Base-by-base conservation (phyloP, 495 filamentous ascomycete genomes). In the Tuber indicum region DNA sequence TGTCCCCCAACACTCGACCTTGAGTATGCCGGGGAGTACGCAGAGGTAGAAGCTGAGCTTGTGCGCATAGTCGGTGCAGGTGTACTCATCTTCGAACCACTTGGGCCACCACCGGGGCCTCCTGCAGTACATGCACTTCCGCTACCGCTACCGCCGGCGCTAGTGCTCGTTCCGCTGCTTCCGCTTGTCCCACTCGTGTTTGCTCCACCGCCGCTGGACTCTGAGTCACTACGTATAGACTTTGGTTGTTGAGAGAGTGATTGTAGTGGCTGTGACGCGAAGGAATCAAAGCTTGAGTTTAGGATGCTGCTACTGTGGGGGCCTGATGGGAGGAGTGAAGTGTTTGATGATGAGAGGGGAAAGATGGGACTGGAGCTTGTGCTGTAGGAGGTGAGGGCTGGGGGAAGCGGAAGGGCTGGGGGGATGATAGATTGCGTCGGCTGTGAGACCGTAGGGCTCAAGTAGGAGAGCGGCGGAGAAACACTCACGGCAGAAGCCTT, bases 281-380 rank as follows among this genome's bases (percentile, higher is more conserved):
- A 80, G 19, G 74, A 58, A 46, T 80, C 78, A 23, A 73, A 21
- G 23, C 45, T 69, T 1, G 78, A 76, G 41, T 43, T 70, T 9
- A 74, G 70, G 26, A 74, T 80, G 44, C 43, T 49, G 23, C 32
- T 66, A 32, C 71, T 52, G 14, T 76, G 77, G 0, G 78, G 69
- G 2, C 49, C 43, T 0, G 43, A 46, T 0, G 78, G 78, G n/a
- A 80, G 39, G 32, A 80, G 74, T 23, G 78, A 80, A 44, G 23
- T 80, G 72, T 80, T 80, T 4, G 78, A 76, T 14, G 78, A 79
- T 3, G 78, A 74, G 17, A 80, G n/a, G 7, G 78, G 74, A 19
- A 80, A 80, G 17, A 75, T 75, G 1, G 75, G 75, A 21, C 42
- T 49, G 41, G 70, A 73, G 46, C 76, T 77, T 12, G 71, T 41